phyloP scores from a whole-genome alignment of 2,329 filamentous ascomycete genomes.

The Phyllosticta citriasiana region DNA sequence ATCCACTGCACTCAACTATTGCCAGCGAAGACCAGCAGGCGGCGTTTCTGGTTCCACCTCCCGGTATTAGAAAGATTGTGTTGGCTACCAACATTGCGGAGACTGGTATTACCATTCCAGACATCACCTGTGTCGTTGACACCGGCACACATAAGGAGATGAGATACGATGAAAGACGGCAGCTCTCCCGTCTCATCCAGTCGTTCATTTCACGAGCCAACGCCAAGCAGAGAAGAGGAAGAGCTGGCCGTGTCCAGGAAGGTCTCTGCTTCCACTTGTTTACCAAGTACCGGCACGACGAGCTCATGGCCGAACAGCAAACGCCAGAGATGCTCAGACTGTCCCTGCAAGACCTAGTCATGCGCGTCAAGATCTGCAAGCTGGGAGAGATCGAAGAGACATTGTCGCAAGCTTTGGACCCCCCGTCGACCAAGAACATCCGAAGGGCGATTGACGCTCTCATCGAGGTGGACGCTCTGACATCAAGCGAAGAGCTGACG shows the following conservation, averaged over 20 bases:
- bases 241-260: constrained; percentile 90
- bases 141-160: constrained; percentile 96
- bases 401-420: constrained; percentile 76
- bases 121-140: constrained; percentile 94
- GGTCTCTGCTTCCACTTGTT: constrained; percentile 95
- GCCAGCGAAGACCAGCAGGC: constrained; percentile 93
- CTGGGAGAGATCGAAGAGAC: constrained; percentile 89
- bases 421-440: constrained; percentile 85
- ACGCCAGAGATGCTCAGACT: constrained; percentile 93
- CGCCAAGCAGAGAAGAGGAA: constrained; percentile 85
- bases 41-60: constrained; percentile 77
- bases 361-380: constrained; percentile 95
- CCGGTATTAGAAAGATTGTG: constrained; percentile 81
- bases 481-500: constrained; percentile 70
- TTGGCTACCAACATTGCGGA: constrained; percentile 97
- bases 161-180: constrained; percentile 87
- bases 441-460: constrained; percentile 85
- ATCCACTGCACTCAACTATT: constrained; percentile 87
- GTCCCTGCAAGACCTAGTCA: constrained; percentile 87
- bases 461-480: constrained; percentile 85
- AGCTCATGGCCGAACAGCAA: constrained; percentile 77
- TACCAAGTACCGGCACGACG: constrained; percentile 79
- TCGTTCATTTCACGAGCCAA: constrained; percentile 94
- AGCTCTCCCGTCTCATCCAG: constrained; percentile 82
- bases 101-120: constrained; percentile 95